Base-by-base conservation (phyloP, 768 basidiomycete species). In the Termitomyces sp. region DNA sequence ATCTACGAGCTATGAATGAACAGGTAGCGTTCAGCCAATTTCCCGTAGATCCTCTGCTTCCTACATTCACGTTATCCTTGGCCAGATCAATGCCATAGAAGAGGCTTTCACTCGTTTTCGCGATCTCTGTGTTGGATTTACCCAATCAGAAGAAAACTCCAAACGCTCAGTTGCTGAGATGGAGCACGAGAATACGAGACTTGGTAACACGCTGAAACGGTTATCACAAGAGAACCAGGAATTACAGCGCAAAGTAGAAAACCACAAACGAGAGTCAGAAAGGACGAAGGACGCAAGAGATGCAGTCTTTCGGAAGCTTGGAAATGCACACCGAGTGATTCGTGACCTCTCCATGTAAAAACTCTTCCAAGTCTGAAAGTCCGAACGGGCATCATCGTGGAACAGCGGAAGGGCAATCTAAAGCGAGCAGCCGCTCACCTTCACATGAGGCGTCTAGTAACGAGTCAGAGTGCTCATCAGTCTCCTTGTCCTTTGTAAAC, bases 321-420 rank as follows among this genome's bases (percentile, higher is more conserved):
- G 49, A 56, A 70, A 76, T 49, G 68, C 77, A 30, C 67, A 71
- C 20, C 75, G 70, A 58, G 72, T 80, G 14, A 68, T 82, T 54
- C 63, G 69, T 40, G 73, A 76, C 57, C 66, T 83, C 16, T 28
- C 24, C n/a, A 26, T 36, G 22, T 36, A 1, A 30, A 10, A 56
- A 32, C 57, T 7, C 26, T 4, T 26, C 38, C 8, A 18, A 53
- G 40, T 47, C 60, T 40, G 24, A 24, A 30, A 11, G 10, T 20
- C 24, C 33, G 1, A 11, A 33, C 3, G 35, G 22, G 10, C 38
- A 32, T 51, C 32, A 20, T 28, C 44, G 6, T 46, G 40, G 22
- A 1, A 22, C 38, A 20, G 18, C 18, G 18, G 53, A 52, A 56
- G 28, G 20, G 32, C 51, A 20, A 8, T 38, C 48, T 4, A 47